Percentiles rank a stretch among this genome's conserved stretches.
These are phyloP conservation scores for Phragmites australis DNA, from an alignment of 176 grass and related monocot genomes.

Conservation along the genomic window DNA sequence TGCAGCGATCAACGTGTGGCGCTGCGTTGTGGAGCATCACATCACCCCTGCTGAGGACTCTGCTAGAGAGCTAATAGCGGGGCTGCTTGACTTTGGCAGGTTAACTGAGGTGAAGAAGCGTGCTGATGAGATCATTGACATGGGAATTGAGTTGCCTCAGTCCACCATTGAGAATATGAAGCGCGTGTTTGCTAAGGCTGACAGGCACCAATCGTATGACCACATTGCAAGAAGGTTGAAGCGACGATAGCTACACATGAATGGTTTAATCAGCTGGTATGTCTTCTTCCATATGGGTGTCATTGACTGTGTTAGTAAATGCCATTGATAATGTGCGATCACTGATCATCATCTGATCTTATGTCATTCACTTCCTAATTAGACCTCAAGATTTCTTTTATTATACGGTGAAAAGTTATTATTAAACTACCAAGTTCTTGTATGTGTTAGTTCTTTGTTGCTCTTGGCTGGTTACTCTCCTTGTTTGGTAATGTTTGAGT, in stretches of 20 bases:
- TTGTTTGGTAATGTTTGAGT: constrained; percentile 1
- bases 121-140: constrained; percentile 59
- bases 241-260: constrained; percentile 25
- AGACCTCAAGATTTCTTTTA: neutral
- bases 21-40: constrained; percentile 51
- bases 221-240: constrained; percentile 55
- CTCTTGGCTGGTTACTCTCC: neutral
- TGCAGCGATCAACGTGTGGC: constrained; percentile 65
- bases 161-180: constrained; percentile 70
- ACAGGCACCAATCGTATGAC: constrained; percentile 39
- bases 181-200: constrained; percentile 48
- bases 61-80: constrained; percentile 60
- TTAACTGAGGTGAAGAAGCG: constrained; percentile 52
- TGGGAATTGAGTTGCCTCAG: constrained; percentile 53
- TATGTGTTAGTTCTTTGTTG: neutral
- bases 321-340: neutral
- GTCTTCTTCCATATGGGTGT: constrained; percentile 40
- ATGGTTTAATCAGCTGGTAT: constrained; percentile 41
- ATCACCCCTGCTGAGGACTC: constrained; percentile 56
- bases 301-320: constrained; percentile 7
- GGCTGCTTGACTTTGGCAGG: constrained; percentile 61
- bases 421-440: constrained; percentile 15
- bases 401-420: constrained; percentile 9
- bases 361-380: constrained; percentile 26
- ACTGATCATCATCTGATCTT: neutral